Conservation (phyloP, 805 yeast genomes). For the Candida caryicola region DNA sequence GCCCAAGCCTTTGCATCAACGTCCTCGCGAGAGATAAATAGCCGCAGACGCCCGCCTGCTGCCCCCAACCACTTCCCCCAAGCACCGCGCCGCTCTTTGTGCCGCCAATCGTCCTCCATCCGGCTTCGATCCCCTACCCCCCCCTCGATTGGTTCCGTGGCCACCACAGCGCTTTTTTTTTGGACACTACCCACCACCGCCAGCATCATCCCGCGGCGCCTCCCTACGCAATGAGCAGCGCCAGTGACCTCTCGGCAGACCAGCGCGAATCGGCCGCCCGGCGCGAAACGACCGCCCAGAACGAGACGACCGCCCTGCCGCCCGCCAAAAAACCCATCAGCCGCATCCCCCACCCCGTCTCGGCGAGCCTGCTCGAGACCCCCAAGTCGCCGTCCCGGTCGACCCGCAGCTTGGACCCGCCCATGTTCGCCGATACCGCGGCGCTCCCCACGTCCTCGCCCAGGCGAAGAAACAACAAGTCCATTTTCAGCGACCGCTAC, state of each 20-base stretch:
- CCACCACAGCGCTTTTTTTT: neutral
- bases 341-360: neutral
- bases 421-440: conserved; percentile 29
- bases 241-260: neutral
- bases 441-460: conserved; percentile 43
- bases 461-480: conserved; percentile 44
- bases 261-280: neutral
- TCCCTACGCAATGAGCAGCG: neutral
- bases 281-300: neutral
- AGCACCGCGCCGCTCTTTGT: no score
- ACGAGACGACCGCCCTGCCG: no score
- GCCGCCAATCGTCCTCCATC: neutral
- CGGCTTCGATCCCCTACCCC: neutral
- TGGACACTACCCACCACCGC: neutral
- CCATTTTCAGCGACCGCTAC: conserved; percentile 75
- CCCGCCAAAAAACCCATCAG: neutral
- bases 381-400: conserved; percentile 44
- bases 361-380: conserved; percentile 28
- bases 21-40: neutral
- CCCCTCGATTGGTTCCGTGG: neutral
- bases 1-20: neutral
- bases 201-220: neutral
- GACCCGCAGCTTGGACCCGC: conserved; percentile 37
- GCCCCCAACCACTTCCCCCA: no score
- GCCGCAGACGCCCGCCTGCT: neutral